Evolutionary conservation across 2,329 filamentous ascomycete genomes (phyloP).

Genomic region (Fusarium buxicola): DNA sequence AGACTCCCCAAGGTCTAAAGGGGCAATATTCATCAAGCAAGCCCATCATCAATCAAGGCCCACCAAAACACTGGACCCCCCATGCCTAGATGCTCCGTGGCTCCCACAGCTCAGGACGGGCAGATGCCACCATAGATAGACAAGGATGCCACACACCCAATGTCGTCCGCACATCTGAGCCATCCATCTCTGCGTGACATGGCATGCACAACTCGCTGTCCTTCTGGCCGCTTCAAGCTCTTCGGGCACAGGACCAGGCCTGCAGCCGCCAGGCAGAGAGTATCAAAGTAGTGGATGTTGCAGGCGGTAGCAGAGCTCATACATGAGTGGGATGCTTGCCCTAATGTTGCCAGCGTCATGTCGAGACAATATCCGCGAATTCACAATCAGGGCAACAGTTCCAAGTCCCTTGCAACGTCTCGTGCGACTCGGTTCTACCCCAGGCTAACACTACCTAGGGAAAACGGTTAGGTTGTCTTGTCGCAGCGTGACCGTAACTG

Average conservation of each 20-base stretch:
- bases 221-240: conserved; percentile 10
- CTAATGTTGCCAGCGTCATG: conserved; percentile 39
- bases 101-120: conserved; percentile 41
- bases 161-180: conserved; percentile 29
- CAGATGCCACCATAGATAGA: conserved; percentile 41
- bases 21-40: conserved; percentile 37
- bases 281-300: conserved; percentile 5
- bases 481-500: conserved; percentile 9
- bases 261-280: conserved; percentile 35
- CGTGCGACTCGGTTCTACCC: conserved; percentile 8
- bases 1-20: conserved; percentile 20
- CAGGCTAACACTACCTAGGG: conserved; percentile 4
- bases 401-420: conserved; percentile 28
- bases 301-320: conserved; percentile 5
- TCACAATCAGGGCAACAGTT: conserved; percentile 24
- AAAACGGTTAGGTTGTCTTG: conserved; percentile 16
- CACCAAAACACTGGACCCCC: conserved; percentile 45
- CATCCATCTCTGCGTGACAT: conserved; percentile 44
- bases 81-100: conserved; percentile 33
- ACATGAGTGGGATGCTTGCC: conserved; percentile 21
- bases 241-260: conserved; percentile 18
- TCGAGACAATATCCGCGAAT: conserved; percentile 31
- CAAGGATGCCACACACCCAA: conserved; percentile 38
- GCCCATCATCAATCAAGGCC: conserved; percentile 32
- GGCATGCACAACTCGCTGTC: conserved; percentile 41